Base-by-base conservation (phyloP, 192 early-diverging fungal genomes). In the Coemansia sp. region DNA sequence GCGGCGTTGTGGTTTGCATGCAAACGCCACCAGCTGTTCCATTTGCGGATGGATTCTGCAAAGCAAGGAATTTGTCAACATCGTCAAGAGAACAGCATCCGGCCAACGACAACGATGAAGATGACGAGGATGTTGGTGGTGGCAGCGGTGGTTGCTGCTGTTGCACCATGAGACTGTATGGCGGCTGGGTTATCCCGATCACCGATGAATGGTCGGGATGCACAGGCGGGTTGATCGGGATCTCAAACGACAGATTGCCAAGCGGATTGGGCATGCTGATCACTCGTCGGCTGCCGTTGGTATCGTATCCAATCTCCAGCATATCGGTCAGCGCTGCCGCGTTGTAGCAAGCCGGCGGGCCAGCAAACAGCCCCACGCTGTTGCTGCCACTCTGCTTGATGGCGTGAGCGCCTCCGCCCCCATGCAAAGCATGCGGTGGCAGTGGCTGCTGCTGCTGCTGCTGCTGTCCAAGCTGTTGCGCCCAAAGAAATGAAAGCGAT, bases 261-360 rank as follows among this genome's bases (percentile, higher is more conserved):
- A 82, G 60, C 64, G 79, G 74, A 63, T 75, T 82, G n/a, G 79
- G 79, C 74, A 82, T 76, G 42, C 71, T 82, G 58, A 82, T 82
- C 5, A 82, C 74, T 16, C 74, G 74, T 8, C 74, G 74, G 22
- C 69, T 42, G 39, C 68, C 68, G n/a, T 41, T 41, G 22, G n/a
- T 57, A 59, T 82, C 74, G 25, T 75, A 76, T 2, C 74, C 71
- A 14, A 73, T 75, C 6, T 72, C 71, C 22, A 82, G 65, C 48
- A 82, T 74, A 40, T 75, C 63, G 8, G 54, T 64, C 40, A 81
- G 50, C 17, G 64, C 45, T 11, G 57, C 25, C 25, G 25, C 13
- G 50, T 53, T 60, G 50, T 66, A 61, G 64, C 48, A 44, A 11
- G 20, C 46, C 5, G 40, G 19, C 22, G 49, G 43, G 16, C 56